Conservation (phyloP, 345 rosid genomes). For the Salix exigua region DNA sequence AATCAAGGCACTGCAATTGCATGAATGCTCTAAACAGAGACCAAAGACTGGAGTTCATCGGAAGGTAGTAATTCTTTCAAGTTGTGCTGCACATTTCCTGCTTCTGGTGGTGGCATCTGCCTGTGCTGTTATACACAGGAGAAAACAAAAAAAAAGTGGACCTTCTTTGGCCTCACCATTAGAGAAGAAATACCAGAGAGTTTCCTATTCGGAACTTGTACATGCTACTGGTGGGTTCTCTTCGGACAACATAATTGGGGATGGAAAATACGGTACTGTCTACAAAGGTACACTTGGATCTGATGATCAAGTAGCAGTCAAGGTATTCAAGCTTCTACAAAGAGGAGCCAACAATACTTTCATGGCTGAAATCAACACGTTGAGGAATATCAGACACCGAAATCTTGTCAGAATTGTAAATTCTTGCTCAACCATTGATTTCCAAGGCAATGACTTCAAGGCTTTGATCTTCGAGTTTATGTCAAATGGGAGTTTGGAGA, state of each 20-base stretch:
- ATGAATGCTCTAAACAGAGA: neutral
- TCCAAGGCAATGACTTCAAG: slow-evolving; percentile 1
- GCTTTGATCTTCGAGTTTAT: slow-evolving; percentile 8
- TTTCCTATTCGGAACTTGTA: no score
- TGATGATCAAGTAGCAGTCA: neutral
- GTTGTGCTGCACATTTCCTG: no score
- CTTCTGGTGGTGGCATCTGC: no score
- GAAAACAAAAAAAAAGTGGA: no score
- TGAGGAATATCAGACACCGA: slow-evolving; percentile 1
- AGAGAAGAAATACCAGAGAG: no score
- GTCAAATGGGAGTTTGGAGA: slow-evolving; percentile 11
- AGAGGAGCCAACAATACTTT: slow-evolving; percentile 1
- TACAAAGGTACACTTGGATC: no score
- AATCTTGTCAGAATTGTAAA: slow-evolving; percentile 4
- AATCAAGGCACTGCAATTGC: neutral
- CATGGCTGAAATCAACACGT: neutral
- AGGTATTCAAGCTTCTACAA: neutral
- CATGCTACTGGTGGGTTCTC: no score
- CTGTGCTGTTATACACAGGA: no score
- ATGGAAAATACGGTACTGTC: no score
- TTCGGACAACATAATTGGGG: no score
- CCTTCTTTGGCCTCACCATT: no score
- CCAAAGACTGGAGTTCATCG: neutral
- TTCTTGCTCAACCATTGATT: neutral
- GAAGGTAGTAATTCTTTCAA: no score